phyloP scores from a whole-genome alignment of 2,329 filamentous ascomycete species.

The Colletotrichum siamense region DNA sequence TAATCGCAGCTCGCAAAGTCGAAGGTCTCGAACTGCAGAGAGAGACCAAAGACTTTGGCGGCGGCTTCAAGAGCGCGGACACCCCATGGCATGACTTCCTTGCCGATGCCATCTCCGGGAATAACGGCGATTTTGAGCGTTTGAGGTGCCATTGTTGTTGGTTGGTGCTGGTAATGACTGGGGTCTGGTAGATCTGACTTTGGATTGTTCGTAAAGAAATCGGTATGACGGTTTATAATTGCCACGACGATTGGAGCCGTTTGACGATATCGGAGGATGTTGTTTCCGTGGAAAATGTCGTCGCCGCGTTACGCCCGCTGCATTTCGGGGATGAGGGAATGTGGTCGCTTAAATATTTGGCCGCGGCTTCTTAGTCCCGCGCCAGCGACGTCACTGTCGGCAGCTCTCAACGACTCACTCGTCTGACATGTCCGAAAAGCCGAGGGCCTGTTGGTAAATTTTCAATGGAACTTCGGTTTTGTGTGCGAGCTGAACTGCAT shows the following conservation, averaged over 20 bases:
- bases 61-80: slow-evolving; percentile 41
- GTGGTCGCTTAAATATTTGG: neutral
- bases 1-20: slow-evolving; percentile 69
- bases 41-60: slow-evolving; percentile 50
- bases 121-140: slow-evolving; percentile 61
- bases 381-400: neutral
- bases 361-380: slow-evolving; percentile 8
- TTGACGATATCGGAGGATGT: neutral
- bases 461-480: neutral
- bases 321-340: neutral
- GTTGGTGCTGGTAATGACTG: neutral
- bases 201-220: neutral
- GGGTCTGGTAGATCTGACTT: neutral
- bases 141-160: slow-evolving; percentile 1
- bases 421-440: neutral
- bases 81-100: slow-evolving; percentile 60
- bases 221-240: neutral
- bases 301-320: neutral
- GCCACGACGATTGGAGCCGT: neutral
- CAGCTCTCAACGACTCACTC: neutral
- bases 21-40: slow-evolving; percentile 65
- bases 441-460: neutral
- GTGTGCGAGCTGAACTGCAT: neutral
- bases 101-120: slow-evolving; percentile 73
- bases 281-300: neutral